Base-by-base conservation (phyloP, 2,329 filamentous ascomycete genomes). In the Monosporascus sp. region DNA sequence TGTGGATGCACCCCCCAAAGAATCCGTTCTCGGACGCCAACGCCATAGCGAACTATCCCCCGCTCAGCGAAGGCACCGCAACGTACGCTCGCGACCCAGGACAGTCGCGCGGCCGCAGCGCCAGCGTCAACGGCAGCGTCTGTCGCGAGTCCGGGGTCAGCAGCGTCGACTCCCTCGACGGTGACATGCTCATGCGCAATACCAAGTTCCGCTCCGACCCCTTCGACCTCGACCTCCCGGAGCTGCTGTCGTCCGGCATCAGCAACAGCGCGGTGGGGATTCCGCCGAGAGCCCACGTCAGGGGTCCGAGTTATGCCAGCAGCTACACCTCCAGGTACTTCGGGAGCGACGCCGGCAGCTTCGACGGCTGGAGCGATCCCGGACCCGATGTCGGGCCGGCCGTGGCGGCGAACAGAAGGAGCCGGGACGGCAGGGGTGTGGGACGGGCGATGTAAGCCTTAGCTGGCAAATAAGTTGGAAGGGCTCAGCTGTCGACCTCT, bases 191-290 rank as follows among this genome's bases (percentile, higher is more conserved):
- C 43, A 46, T 26, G 43, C 69, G 72, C 17, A 75, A 78, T 52
- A 78, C 78, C 61, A 82, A 81, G 62, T 82, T 84, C 64, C 79
- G 82, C 45, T 85, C 82, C 2, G 82, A 86, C 58, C 83, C 82
- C 2, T 86, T 86, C 61, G 84, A 87, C 59, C 72, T 86, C n/a
- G 83, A 86, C 63, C 67, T 74, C 44, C 73, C 79, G 37, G 73
- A 80, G 60, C 68, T 79, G 7, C 69, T 75, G 3, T 63, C 54
- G 26, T 52, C 37, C 31, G 58, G 57, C 48, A 55, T 48, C 24
- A 26, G 57, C 9, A 49, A 58, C 3, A 57, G 55, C 9, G 48
- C 59, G 3, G 59, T 67, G 7, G 56, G 62, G 7, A 58, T 59
- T 37, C 72, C 72, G 11, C 60, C 61, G 5, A 60, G 57, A 5